Base-by-base conservation (phyloP, 139 green algal species). In the Chlorella sp. region DNA sequence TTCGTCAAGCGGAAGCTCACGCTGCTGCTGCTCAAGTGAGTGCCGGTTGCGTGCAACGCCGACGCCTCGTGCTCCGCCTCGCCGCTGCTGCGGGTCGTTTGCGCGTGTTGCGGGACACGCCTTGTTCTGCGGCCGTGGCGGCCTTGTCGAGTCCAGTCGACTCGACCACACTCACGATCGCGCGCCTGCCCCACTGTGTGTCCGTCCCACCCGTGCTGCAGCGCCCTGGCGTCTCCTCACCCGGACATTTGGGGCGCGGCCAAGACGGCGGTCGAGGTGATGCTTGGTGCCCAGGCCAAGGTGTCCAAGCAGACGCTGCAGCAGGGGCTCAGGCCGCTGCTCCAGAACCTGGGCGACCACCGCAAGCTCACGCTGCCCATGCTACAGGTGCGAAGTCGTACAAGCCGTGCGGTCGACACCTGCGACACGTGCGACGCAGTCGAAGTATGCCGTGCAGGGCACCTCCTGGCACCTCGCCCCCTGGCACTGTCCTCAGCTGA, bases 261-360 rank as follows among this genome's bases (percentile, higher is more conserved):
- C 27, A 74, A 74, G n/a, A 14, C 27, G 0, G 81, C 70, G 0
- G 69, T 86, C 35, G 49, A 22, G 24, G 36, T 35, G 14, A 34
- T 71, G 23, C 35, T 71, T 34, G 50, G 67, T 83, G 42, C 35
- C 32, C n/a, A 27, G 62, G 36, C 51, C 59, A 74, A 79, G 69
- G 51, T 94, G 69, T 76, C 80, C 76, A 96, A 95, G 81, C 61
- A 75, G 29, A 69, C 90, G 49, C 69, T 95, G 78, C 88, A 95
- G 78, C 81, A 66, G 65, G 88, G 79, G 67, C 75, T 97, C 65
- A 76, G 94, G 5, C 94, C 94, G 35, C 95, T 98, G 49, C 85
- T 98, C 29, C 81, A 89, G 50, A 90, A 95, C 80, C 74, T 98
- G 55, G 89, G 86, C 0, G 80, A 88, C 49, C 64, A 77, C 42